These are phyloP conservation scores for Cystobasidiopsis lactophilus DNA, from an alignment of 768 basidiomycete genomes.

Conservation along the genomic window DNA sequence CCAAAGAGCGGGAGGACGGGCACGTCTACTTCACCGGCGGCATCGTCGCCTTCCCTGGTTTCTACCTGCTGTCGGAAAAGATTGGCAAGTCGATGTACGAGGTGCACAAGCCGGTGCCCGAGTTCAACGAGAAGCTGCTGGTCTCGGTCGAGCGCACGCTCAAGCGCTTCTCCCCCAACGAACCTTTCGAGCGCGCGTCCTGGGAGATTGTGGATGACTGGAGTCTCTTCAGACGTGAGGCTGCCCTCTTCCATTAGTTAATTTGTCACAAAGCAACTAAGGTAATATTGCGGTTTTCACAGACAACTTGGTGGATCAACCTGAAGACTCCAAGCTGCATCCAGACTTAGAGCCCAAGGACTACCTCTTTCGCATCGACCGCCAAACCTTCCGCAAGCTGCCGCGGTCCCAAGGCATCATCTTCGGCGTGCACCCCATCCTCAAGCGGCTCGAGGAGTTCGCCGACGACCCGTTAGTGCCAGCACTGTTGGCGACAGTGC, in stretches of 20 bases:
- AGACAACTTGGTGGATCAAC: slow-evolving; percentile 13
- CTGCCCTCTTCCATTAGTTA: neutral
- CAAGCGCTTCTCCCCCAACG: slow-evolving; percentile 23
- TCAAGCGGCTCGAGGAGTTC: slow-evolving; percentile 23
- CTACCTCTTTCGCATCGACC: slow-evolving; percentile 24
- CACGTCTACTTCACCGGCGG: slow-evolving; percentile 27
- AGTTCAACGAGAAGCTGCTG: slow-evolving; percentile 26
- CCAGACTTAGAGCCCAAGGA: slow-evolving; percentile 22
- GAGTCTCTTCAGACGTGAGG: slow-evolving; percentile 17
- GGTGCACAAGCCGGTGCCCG: slow-evolving; percentile 22
- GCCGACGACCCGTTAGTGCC: slow-evolving; percentile 25
- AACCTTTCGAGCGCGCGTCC: slow-evolving; percentile 26
- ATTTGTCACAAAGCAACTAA: neutral
- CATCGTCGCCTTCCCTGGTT: slow-evolving; percentile 24
- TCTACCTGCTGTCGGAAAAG: slow-evolving; percentile 24
- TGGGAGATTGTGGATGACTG: slow-evolving; percentile 26
- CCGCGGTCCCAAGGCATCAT: slow-evolving; percentile 23
- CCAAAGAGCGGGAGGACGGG: slow-evolving; percentile 23
- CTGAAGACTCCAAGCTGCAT: slow-evolving; percentile 1
- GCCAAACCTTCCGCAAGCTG: slow-evolving; percentile 28
- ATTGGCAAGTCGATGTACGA: slow-evolving; percentile 22
- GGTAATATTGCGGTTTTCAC: neutral
- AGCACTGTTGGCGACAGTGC: slow-evolving; percentile 23
- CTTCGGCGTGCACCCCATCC: slow-evolving; percentile 25
- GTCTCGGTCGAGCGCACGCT: slow-evolving; percentile 26